These are phyloP conservation scores for Sporothrix dimorphospora DNA, from an alignment of 2,329 filamentous ascomycete genomes.

Conservation along the genomic window DNA sequence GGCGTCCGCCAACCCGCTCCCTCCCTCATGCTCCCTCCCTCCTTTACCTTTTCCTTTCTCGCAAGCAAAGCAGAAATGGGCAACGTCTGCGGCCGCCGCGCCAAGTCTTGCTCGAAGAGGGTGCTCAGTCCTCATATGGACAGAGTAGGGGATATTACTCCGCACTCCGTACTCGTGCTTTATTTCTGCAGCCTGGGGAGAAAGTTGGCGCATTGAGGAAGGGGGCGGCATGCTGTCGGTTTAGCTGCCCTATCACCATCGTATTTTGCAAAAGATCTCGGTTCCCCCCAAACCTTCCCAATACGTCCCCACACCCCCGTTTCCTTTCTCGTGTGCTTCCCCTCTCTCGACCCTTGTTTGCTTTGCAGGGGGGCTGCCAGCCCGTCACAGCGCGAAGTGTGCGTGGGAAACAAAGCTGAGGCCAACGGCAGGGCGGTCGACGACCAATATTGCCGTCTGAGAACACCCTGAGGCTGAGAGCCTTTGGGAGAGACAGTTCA, in stretches of 20 bases:
- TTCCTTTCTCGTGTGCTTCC: conserved; percentile 1
- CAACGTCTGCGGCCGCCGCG: neutral
- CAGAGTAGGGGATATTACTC: too few relatives aligned
- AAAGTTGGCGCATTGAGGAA: neutral
- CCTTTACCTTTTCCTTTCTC: neutral
- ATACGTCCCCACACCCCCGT: neutral
- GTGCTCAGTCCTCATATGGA: neutral
- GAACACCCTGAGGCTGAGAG: neutral
- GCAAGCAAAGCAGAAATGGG: neutral
- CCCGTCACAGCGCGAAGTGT: conserved; percentile 5
- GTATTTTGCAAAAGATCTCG: neutral
- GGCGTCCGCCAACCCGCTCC: conserved; percentile 10
- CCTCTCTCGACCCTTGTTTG: conserved; percentile 5
- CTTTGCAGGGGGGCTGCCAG: neutral
- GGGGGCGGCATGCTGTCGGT: neutral
- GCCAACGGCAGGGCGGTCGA: neutral
- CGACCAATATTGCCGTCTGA: neutral
- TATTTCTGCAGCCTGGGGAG: conserved; percentile 4
- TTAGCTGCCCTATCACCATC: neutral
- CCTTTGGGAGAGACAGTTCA: neutral
- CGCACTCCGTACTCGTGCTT: neutral
- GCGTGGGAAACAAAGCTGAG: conserved; percentile 3
- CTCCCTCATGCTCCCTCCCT: neutral
- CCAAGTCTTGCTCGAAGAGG: neutral
- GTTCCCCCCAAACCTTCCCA: conserved; percentile 10